Evolutionary conservation across 352 stramenopile species (phyloP).

Genomic region (Globisporangium polare): DNA sequence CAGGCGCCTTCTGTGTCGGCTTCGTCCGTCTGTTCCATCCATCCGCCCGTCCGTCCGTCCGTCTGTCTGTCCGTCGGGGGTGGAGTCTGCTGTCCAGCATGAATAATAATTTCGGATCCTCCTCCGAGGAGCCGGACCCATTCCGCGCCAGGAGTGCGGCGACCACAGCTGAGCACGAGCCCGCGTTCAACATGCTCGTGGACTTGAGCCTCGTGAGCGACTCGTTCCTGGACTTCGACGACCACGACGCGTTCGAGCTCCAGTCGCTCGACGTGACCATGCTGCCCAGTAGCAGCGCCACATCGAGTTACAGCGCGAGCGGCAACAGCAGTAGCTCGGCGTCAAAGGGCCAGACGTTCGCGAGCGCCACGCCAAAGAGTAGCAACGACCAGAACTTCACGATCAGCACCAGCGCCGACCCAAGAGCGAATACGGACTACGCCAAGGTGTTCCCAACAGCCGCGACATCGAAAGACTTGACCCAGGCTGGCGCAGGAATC

Average conservation of each 20-base stretch:
- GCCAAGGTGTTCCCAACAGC: neutral
- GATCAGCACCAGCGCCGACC: constrained; percentile 1
- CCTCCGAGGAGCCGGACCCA: neutral
- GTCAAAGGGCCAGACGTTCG: neutral
- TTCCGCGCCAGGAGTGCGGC: neutral
- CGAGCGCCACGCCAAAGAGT: neutral
- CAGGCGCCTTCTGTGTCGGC: neutral
- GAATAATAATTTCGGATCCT: neutral
- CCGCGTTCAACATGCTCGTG: constrained; percentile 10
- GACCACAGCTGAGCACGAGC: neutral
- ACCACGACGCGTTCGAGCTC: constrained; percentile 3
- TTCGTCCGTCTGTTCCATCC: no score
- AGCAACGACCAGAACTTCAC: neutral
- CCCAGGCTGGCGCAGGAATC: neutral
- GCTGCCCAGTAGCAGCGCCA: neutral
- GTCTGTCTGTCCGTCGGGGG: neutral
- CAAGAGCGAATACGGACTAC: neutral
- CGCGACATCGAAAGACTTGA: neutral
- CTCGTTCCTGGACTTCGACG: neutral
- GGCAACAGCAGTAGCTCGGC: neutral
- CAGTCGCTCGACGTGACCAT: constrained; percentile 8
- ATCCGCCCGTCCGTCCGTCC: no score
- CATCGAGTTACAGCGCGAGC: neutral
- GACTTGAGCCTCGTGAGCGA: constrained; percentile 5
- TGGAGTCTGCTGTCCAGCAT: neutral